Conservation (phyloP, 106 monocot genomes). For the Acorus calamus region DNA sequence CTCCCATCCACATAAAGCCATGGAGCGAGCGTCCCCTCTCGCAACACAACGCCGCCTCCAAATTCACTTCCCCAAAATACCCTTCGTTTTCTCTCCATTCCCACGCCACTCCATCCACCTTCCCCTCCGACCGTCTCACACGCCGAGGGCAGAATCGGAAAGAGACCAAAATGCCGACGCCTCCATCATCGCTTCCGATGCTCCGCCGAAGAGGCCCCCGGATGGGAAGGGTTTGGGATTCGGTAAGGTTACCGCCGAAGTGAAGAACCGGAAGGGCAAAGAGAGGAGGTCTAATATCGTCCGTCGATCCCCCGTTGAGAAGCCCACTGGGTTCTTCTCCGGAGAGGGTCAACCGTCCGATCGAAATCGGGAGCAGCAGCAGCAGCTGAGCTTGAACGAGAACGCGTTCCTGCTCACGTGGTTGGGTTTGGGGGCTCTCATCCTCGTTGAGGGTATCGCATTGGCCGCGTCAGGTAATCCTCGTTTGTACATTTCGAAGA, state of each 20-base stretch:
- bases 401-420: constrained; percentile 64
- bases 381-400: constrained; percentile 36
- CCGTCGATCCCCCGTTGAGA: constrained; percentile 40
- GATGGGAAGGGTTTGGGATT: constrained; percentile 32
- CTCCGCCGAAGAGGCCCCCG: constrained; percentile 10
- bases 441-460: constrained; percentile 63
- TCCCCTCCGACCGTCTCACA: no score
- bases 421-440: constrained; percentile 59
- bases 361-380: constrained; percentile 1
- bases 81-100: no score
- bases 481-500: not conserved
- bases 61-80: no score
- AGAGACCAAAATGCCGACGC: not conserved
- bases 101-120: no score
- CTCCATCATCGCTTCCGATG: not conserved
- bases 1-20: no score
- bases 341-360: not conserved
- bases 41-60: no score
- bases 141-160: no score
- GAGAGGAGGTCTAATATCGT: constrained; percentile 21
- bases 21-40: no score
- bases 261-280: constrained; percentile 24
- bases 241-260: constrained; percentile 1
- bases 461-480: constrained; percentile 62
- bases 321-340: constrained; percentile 14